phyloP scores from a whole-genome alignment of 352 stramenopile species.

The Achlya hypogyna region DNA sequence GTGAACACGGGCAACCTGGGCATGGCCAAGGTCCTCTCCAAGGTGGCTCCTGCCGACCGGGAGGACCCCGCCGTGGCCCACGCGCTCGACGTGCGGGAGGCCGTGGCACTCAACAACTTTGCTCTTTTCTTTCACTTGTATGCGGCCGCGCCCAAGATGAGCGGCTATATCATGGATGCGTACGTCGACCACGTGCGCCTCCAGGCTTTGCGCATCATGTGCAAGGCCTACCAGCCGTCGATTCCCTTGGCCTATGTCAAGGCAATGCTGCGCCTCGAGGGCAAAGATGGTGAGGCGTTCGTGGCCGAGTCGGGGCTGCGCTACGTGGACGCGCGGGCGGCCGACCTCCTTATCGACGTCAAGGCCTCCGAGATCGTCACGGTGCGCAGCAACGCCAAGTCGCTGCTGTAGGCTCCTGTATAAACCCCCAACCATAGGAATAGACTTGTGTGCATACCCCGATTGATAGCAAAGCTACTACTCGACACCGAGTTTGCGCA shows the following conservation, averaged over 20 bases:
- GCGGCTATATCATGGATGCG: slow-evolving; percentile 83
- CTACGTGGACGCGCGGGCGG: slow-evolving; percentile 28
- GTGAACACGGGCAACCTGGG: slow-evolving; percentile 70
- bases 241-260: slow-evolving; percentile 64
- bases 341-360: slow-evolving; percentile 44
- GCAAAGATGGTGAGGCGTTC: slow-evolving; percentile 59
- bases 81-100: slow-evolving; percentile 67
- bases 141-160: slow-evolving; percentile 81
- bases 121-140: slow-evolving; percentile 85
- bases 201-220: slow-evolving; percentile 72
- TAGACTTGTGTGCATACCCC: no score
- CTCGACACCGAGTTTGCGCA: slow-evolving; percentile 36
- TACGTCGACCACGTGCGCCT: slow-evolving; percentile 78
- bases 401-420: slow-evolving; percentile 13
- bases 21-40: slow-evolving; percentile 73
- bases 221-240: slow-evolving; percentile 76
- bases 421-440: no score
- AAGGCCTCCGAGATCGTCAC: slow-evolving; percentile 80
- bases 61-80: slow-evolving; percentile 49
- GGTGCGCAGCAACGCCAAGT: slow-evolving; percentile 31
- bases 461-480: no score
- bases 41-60: slow-evolving; percentile 42
- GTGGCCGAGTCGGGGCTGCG: slow-evolving; percentile 61
- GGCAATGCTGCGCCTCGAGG: slow-evolving; percentile 62
- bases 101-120: slow-evolving; percentile 79